phyloP scores from a whole-genome alignment of 2,329 filamentous ascomycete genomes.

The Alternaria rosae region DNA sequence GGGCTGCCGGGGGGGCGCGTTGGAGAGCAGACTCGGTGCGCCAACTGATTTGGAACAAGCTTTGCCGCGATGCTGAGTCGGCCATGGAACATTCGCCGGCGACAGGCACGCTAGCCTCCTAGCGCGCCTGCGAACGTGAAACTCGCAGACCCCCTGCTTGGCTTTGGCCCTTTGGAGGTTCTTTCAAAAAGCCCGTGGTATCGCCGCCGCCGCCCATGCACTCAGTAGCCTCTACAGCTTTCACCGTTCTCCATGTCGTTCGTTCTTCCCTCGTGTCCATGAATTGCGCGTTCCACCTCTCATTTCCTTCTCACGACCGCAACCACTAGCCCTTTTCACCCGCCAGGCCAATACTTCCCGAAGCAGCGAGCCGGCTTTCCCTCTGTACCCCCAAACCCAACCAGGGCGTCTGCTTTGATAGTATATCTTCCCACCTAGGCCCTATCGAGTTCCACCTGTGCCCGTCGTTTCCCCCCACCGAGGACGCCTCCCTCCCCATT shows the following conservation, averaged over 20 bases:
- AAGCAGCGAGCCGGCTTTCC: constrained; percentile 3
- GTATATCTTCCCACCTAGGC: constrained; percentile 10
- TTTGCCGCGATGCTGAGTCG: constrained; percentile 3
- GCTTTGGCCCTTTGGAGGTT: constrained; percentile 1
- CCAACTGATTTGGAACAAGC: constrained; percentile 9
- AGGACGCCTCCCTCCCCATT: neutral
- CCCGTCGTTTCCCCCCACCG: neutral
- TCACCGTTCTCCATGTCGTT: neutral
- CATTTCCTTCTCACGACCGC: constrained; percentile 1
- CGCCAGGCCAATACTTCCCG: constrained; percentile 7
- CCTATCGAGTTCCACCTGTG: constrained; percentile 6
- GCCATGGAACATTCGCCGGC: constrained; percentile 4
- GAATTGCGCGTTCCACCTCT: constrained; percentile 5
- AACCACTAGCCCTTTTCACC: constrained; percentile 2
- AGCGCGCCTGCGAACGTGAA: constrained; percentile 13
- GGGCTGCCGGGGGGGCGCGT: neutral
- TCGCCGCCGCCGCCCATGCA: neutral
- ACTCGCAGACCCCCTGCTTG: constrained; percentile 15
- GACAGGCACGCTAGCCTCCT: constrained; percentile 7
- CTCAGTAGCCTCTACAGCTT: neutral
- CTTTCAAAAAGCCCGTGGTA: constrained; percentile 6
- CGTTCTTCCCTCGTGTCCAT: neutral
- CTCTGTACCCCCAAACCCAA: constrained; percentile 5
- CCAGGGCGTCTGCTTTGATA: constrained; percentile 15
- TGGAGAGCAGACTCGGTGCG: neutral